Evolutionary conservation across 1,284 basidiomycete genomes (phyloP).

Genomic region (Coniferiporia sulphurascens): DNA sequence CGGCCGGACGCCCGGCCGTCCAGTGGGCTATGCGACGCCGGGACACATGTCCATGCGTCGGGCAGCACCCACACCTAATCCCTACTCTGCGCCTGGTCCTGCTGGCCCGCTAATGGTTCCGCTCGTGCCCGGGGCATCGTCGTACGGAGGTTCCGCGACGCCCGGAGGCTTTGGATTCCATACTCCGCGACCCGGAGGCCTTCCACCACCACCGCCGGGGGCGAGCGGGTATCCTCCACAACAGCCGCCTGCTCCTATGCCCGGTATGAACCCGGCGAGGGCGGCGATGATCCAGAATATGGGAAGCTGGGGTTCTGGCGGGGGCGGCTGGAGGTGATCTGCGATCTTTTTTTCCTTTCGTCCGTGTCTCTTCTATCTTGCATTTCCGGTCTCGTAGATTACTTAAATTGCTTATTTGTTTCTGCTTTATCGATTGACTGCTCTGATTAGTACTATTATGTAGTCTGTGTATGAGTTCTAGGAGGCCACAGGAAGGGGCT

Average conservation of each 20-base stretch:
- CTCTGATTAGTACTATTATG: background rate
- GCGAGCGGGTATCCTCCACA: background rate
- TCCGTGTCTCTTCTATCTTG: background rate
- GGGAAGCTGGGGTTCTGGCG: slow-evolving; percentile 20
- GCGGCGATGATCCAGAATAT: slow-evolving; percentile 54
- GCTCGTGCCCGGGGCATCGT: background rate
- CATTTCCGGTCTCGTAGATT: slow-evolving; percentile 6
- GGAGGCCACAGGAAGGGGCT: background rate
- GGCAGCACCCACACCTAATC: slow-evolving; percentile 67
- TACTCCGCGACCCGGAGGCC: slow-evolving; percentile 16
- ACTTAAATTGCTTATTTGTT: slow-evolving; percentile 8
- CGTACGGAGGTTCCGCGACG: slow-evolving; percentile 8
- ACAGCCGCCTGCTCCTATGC: slow-evolving; percentile 15
- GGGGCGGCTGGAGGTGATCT: slow-evolving; percentile 29
- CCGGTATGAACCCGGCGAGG: slow-evolving; percentile 58
- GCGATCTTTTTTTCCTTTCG: background rate
- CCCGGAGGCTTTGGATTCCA: slow-evolving; percentile 10
- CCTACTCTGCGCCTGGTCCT: slow-evolving; percentile 42
- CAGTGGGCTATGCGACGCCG: slow-evolving; percentile 62
- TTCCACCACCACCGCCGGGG: slow-evolving; percentile 18
- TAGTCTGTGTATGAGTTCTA: slow-evolving; percentile 1
- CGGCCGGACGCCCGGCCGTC: slow-evolving; percentile 49
- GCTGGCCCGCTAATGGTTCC: slow-evolving; percentile 11
- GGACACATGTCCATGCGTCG: slow-evolving; percentile 72
- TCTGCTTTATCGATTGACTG: background rate